A percentile compares a stretch with the other conserved stretches of the same genome.
Evolutionary conservation across 495 filamentous ascomycete species (phyloP).

Genomic region (Xylaria castorea): DNA sequence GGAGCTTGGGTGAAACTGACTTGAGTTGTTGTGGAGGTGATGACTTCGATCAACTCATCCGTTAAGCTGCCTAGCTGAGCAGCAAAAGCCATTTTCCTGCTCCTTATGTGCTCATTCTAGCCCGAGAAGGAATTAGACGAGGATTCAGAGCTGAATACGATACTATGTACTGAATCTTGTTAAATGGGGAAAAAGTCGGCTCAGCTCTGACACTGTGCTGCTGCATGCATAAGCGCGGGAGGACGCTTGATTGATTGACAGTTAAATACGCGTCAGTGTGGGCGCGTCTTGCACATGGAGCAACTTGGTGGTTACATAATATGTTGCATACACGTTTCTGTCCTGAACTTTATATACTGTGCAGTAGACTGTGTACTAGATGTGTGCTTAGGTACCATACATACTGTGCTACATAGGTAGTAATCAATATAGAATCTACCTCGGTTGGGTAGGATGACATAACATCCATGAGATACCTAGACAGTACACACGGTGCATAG

Average conservation of each 20-base stretch:
- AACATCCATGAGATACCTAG: not conserved
- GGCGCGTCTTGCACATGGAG: slow-evolving; percentile 5
- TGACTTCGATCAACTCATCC: slow-evolving; percentile 60
- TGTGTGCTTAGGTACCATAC: no score
- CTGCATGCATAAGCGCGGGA: not conserved
- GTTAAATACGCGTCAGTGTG: slow-evolving; percentile 7
- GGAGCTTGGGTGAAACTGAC: slow-evolving; percentile 30
- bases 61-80: slow-evolving; percentile 56
- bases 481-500: not conserved
- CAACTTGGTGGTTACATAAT: no score
- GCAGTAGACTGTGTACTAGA: not conserved
- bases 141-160: not conserved
- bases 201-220: not conserved
- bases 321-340: no score
- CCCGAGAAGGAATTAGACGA: not conserved
- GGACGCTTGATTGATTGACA: not conserved
- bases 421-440: not conserved
- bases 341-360: not conserved
- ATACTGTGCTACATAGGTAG: not conserved
- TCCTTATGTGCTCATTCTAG: not conserved
- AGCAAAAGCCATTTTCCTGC: slow-evolving; percentile 54
- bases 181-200: not conserved
- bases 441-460: not conserved
- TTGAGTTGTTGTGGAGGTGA: slow-evolving; percentile 43
- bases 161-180: not conserved